Evolutionary conservation across 2,329 filamentous ascomycete species (phyloP).

Genomic region (Aspergillus neoniger): DNA sequence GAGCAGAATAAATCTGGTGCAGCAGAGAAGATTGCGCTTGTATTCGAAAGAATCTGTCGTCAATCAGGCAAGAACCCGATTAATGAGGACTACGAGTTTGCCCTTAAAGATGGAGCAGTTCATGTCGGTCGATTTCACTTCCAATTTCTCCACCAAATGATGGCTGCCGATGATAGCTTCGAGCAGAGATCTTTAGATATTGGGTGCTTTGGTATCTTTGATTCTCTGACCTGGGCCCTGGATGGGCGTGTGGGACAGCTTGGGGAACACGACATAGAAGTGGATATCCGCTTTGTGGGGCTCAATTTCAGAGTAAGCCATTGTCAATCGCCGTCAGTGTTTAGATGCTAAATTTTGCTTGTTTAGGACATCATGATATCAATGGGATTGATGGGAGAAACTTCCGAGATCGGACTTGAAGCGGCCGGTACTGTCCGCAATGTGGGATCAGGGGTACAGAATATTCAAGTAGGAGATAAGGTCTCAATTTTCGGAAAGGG

Average conservation of each 20-base stretch:
- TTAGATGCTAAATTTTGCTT: no score
- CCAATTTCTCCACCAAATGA: not conserved
- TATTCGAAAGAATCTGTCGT: not conserved
- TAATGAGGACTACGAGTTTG: slow-evolving; percentile 17
- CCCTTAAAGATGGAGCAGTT: slow-evolving; percentile 11
- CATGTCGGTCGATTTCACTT: slow-evolving; percentile 13
- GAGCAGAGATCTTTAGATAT: not conserved
- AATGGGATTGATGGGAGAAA: slow-evolving; percentile 32
- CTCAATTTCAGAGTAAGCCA: slow-evolving; percentile 34
- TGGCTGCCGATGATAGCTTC: not conserved
- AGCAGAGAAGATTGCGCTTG: not conserved
- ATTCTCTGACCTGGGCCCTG: not conserved
- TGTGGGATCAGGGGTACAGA: slow-evolving; percentile 27
- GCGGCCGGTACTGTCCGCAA: slow-evolving; percentile 30
- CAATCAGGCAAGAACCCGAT: not conserved
- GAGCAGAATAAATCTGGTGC: no score
- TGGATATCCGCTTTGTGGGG: slow-evolving; percentile 36
- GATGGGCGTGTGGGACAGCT: not conserved
- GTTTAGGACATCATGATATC: slow-evolving; percentile 31
- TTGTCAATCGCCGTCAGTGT: no score
- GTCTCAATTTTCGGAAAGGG: slow-evolving; percentile 22
- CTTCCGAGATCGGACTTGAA: slow-evolving; percentile 31
- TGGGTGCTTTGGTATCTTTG: not conserved
- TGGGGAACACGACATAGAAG: slow-evolving; percentile 29
- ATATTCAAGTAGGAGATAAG: slow-evolving; percentile 32